Percentiles rank a stretch among this genome's conserved stretches.
Evolutionary conservation across 2,329 filamentous ascomycete genomes (phyloP).

Genomic region (Tolypocladium sp.): DNA sequence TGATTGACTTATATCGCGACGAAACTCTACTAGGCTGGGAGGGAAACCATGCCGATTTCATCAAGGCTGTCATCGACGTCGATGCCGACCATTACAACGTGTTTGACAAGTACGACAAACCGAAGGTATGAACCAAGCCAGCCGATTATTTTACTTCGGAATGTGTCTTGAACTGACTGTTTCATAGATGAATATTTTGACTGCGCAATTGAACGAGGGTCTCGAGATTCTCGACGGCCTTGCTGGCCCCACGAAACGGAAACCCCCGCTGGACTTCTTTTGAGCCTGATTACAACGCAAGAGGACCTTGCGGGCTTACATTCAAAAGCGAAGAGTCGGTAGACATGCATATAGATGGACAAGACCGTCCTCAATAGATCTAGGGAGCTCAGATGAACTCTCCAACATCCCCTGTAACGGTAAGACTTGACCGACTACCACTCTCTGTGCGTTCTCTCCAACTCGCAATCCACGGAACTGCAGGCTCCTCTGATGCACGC

Average conservation of each 20-base stretch:
- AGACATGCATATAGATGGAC: neutral
- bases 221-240: conserved; percentile 5
- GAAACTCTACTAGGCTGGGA: conserved; percentile 18
- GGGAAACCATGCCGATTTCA: conserved; percentile 15
- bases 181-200: conserved; percentile 6
- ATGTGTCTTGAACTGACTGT: neutral
- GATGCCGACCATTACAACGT: conserved; percentile 16
- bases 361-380: neutral
- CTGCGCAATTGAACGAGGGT: conserved; percentile 4
- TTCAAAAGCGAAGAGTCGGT: neutral
- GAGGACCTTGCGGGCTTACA: neutral
- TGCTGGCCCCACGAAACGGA: neutral
- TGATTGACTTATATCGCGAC: conserved; percentile 15
- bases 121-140: conserved; percentile 1
- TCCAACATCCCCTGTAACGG: no score
- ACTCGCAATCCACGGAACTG: no score
- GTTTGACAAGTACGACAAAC: conserved; percentile 11
- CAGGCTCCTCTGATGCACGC: no score
- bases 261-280: neutral
- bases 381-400: no score
- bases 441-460: no score
- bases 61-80: conserved; percentile 17
- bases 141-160: neutral
- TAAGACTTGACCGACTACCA: no score
- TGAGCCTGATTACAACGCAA: neutral